Evolutionary conservation across 108 stramenopile species (phyloP), one percentile per base, ranked within the genome.

Genomic region (Seminavis robusta): DNA sequence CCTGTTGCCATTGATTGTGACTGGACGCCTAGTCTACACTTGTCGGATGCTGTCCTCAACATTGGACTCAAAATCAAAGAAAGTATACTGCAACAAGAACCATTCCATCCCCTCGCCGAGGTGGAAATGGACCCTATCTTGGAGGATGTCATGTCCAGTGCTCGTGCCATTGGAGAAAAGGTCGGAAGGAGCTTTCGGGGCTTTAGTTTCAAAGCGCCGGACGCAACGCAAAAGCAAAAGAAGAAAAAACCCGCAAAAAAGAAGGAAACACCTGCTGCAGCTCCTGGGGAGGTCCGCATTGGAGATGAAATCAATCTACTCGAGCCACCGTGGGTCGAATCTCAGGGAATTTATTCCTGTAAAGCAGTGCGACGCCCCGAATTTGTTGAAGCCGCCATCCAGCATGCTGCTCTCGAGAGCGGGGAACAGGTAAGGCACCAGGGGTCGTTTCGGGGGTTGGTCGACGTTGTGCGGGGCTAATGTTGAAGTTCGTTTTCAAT

Each of bases 11-110:
- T 92, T 60, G 91, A 92, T 59, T 70, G 77, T 29, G 85, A 89
- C 51, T 94, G 93, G 93, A 94, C 93, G 8, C 93, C 93, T 8
- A 79, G 77, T 57, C 71, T 94, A 24, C 88, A 90, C 59, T 50
- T 94, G 11, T 74, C 78, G 8, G 89, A 91, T 65, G 89, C 89
- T 21, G 73, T 87, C 33, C 58, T 84, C 53, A 88, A 94, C 58
- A 79, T 94, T 55, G 83, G 75, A 11, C 74, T 94, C 47, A 86
- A 88, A 61, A 72, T 94, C 42, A 81, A 84, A 50, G 93, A 91
- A 57, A 74, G 76, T 51, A 60, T 91, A 33, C 56, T 61, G 39
- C 75, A 77, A 33, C 69, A 73, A n/a, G 92, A 94, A 48, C 76
- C 84, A 9, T 68, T 88, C n/a, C 74, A 86, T 34, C 50, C 83